Base-by-base conservation (phyloP, 495 filamentous ascomycete genomes). In the Evansstolkia leycettana region DNA sequence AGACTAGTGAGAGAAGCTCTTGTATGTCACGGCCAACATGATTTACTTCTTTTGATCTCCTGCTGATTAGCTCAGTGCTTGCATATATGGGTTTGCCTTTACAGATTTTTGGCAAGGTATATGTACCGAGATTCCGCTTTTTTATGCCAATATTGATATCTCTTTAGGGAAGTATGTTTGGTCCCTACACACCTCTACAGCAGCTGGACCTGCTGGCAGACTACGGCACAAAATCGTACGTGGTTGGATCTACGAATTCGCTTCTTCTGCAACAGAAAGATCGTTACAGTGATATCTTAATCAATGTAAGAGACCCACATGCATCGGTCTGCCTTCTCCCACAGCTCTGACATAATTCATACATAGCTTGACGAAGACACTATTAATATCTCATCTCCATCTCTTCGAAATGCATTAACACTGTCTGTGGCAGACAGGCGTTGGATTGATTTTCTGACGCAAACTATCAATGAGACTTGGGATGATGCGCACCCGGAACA, bases 221-320 rank as follows among this genome's bases (percentile, higher is more conserved):
- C 53, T 74, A 86, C 41, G 87, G 84, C 12, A 98, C 92, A 11
- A 96, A 92, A 60, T 94, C 87, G 7, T 96, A 96, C 51, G 81
- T 98, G 26, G 90, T 96, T 38, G 90, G 90, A 38, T 94, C 88
- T 28, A 98, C 90, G 17, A 98, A 98, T 52, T 92, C 86, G 11
- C 65, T 98, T 28, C 69, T 98, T 17, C 58, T 98, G 30, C 87
- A 94, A 43, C 90, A 96, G 47, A 89, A 77, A 55, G 90, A 98
- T 48, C 76, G 87, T n/a, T 96, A 98, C 57, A 92, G 87, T 57
- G 90, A 98, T 46, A 87, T 96, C 28, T 65, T 98, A 38, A 86
- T 98, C 47, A 96, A 98, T 57, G 75, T 78, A 46, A 51, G 69
- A 11, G 10, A 35, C 32, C 35, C 25, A 14, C 24, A 12, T 5